Percentiles rank a stretch among this genome's conserved stretches.
These are phyloP conservation scores for Starmerella tilneyi DNA, from an alignment of 805 yeast species.

Conservation along the genomic window DNA sequence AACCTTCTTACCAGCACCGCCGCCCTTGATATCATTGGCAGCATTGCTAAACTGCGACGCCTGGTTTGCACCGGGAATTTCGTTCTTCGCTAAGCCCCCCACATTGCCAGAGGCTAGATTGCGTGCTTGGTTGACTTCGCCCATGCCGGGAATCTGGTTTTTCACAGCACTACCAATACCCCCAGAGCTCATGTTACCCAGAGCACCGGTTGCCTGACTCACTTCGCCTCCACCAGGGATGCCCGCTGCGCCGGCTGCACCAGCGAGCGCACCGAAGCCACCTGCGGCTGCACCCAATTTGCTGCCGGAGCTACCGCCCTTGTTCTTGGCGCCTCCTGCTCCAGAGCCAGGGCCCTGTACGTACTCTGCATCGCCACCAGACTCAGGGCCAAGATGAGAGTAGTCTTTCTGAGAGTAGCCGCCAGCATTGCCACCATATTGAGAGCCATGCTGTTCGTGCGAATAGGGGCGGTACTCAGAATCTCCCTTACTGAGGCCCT, in stretches of 20 bases:
- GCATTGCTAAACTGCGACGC: constrained; percentile 8
- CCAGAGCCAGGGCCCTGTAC: constrained; percentile 4
- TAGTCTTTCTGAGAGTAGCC: constrained; percentile 13
- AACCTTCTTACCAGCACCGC: constrained; percentile 8
- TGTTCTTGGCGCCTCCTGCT: neutral
- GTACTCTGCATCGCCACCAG: constrained; percentile 2
- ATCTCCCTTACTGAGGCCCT: too few species aligned
- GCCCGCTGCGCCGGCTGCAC: constrained; percentile 15
- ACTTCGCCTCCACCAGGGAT: constrained; percentile 13
- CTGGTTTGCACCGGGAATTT: constrained; percentile 15
- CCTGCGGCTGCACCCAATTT: constrained; percentile 13
- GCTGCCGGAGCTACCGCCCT: neutral
- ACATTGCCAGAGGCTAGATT: constrained; percentile 9
- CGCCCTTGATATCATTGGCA: constrained; percentile 11
- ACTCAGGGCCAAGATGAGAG: constrained; percentile 5
- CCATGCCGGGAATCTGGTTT: constrained; percentile 13
- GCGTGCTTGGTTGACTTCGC: constrained; percentile 10
- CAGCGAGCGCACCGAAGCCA: constrained; percentile 12
- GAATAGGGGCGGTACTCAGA: constrained; percentile 7
- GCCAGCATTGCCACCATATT: constrained; percentile 4
- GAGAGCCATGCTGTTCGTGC: neutral
- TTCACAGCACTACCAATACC: constrained; percentile 9
- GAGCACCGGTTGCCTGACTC: constrained; percentile 2
- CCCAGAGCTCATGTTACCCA: constrained; percentile 2
- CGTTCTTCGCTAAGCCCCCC: constrained; percentile 14